phyloP scores from a whole-genome alignment of 2,329 filamentous ascomycete species.

The Hymenotorrendiella dingleyae region DNA sequence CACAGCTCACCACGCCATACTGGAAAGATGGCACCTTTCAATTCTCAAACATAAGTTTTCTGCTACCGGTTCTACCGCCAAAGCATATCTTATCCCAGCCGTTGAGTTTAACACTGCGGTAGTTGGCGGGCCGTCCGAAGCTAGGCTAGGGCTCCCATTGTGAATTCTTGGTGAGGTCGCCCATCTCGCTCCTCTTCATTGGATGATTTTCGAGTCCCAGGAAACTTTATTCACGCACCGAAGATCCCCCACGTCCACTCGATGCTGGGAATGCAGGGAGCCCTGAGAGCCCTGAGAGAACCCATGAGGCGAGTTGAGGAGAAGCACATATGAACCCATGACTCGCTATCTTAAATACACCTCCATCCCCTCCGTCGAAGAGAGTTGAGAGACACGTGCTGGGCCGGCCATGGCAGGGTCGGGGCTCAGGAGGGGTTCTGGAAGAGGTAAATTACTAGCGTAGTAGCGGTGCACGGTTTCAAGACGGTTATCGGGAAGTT shows the following conservation, averaged over 20 bases:
- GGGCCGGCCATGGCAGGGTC: too few relatives aligned
- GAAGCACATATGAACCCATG: neutral
- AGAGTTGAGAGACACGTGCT: neutral
- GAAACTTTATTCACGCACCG: conserved; percentile 1
- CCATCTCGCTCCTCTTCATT: neutral
- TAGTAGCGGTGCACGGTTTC: neutral
- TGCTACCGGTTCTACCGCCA: too few relatives aligned
- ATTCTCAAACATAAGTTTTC: too few relatives aligned
- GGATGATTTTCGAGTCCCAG: too few relatives aligned
- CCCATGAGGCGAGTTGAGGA: too few relatives aligned
- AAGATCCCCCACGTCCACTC: conserved; percentile 6
- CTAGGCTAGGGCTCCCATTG: neutral
- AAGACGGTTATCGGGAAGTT: neutral
- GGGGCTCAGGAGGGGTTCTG: too few relatives aligned
- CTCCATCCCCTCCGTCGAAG: neutral
- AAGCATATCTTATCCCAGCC: too few relatives aligned
- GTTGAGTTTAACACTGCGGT: too few relatives aligned
- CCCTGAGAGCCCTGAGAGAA: too few relatives aligned
- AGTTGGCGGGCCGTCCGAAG: neutral
- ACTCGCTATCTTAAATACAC: conserved; percentile 2
- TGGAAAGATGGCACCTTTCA: too few relatives aligned
- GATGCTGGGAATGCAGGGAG: too few relatives aligned
- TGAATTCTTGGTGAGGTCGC: neutral
- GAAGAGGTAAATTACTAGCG: neutral
- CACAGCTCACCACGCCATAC: too few relatives aligned